Conservation (phyloP, 2,329 filamentous ascomycete genomes). For the Colletotrichum coccodes region DNA sequence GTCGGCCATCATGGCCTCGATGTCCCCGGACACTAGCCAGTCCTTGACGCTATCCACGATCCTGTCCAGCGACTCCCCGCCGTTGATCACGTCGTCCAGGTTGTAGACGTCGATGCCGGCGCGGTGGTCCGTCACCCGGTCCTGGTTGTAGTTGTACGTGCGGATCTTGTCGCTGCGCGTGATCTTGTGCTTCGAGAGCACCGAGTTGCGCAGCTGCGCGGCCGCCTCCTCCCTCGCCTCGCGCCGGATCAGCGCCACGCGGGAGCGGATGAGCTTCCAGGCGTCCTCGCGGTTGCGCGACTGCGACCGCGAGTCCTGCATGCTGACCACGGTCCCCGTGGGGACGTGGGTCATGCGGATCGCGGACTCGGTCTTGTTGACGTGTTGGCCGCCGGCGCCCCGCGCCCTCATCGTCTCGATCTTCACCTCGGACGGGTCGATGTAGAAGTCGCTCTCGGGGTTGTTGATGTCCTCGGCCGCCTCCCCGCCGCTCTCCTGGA, state of each 20-base stretch:
- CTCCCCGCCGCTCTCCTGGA: constrained; percentile 68
- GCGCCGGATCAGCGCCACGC: constrained; percentile 81
- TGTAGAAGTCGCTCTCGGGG: constrained; percentile 90
- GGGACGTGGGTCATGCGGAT: constrained; percentile 92
- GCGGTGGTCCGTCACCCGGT: constrained; percentile 89
- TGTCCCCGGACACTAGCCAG: constrained; percentile 81
- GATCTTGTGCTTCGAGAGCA: constrained; percentile 82
- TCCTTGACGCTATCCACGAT: constrained; percentile 81
- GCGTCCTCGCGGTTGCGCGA: constrained; percentile 88
- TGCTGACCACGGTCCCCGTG: constrained; percentile 85
- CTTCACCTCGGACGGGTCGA: constrained; percentile 84
- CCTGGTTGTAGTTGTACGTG: constrained; percentile 83
- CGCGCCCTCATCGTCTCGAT: constrained; percentile 91
- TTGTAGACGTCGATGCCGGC: constrained; percentile 84
- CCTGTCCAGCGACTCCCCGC: constrained; percentile 75
- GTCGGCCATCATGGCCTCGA: constrained; percentile 76
- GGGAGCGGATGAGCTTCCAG: constrained; percentile 85
- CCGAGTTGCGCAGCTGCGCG: constrained; percentile 77
- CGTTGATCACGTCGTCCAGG: constrained; percentile 81
- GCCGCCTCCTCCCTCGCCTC: constrained; percentile 88
- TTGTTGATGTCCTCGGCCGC: constrained; percentile 73
- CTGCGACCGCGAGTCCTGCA: constrained; percentile 94
- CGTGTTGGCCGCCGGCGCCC: constrained; percentile 95
- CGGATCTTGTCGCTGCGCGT: constrained; percentile 93
- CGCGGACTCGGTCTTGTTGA: constrained; percentile 98